A percentile compares a stretch with the other conserved stretches of the same genome.
These are phyloP conservation scores for Calonectria pteridis DNA, from an alignment of 2,329 filamentous ascomycete genomes.

Conservation along the genomic window DNA sequence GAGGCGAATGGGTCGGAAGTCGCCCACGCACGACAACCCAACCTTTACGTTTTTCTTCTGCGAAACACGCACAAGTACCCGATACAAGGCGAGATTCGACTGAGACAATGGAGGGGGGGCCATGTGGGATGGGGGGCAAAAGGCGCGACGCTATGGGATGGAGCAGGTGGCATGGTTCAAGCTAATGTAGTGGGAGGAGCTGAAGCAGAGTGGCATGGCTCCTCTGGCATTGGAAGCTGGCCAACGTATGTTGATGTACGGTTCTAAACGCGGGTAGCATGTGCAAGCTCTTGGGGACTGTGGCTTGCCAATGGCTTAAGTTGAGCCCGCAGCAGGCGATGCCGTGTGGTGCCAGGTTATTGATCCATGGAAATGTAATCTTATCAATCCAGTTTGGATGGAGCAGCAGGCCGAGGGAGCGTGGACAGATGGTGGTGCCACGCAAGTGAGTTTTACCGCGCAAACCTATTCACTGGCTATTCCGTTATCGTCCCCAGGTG, in stretches of 20 bases:
- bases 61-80: conserved; percentile 8
- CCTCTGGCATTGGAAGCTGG: background rate
- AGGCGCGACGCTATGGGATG: background rate
- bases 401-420: background rate
- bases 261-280: conserved; percentile 30
- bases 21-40: background rate
- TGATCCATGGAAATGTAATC: background rate
- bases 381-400: conserved; percentile 13
- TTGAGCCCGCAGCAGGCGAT: conserved; percentile 29
- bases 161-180: conserved; percentile 9
- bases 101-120: conserved; percentile 2
- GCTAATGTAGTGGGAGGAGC: conserved; percentile 5
- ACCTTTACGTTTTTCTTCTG: background rate
- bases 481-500: background rate
- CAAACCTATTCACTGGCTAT: background rate
- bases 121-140: background rate
- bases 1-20: background rate
- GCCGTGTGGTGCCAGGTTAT: conserved; percentile 16
- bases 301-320: conserved; percentile 33
- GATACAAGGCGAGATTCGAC: conserved; percentile 15
- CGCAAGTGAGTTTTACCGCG: background rate
- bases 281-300: conserved; percentile 26
- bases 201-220: background rate
- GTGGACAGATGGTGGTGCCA: conserved; percentile 4
- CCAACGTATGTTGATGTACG: conserved; percentile 8